phyloP scores from a whole-genome alignment of 1,139 yeast species.

The Debaryomyces sp. region DNA sequence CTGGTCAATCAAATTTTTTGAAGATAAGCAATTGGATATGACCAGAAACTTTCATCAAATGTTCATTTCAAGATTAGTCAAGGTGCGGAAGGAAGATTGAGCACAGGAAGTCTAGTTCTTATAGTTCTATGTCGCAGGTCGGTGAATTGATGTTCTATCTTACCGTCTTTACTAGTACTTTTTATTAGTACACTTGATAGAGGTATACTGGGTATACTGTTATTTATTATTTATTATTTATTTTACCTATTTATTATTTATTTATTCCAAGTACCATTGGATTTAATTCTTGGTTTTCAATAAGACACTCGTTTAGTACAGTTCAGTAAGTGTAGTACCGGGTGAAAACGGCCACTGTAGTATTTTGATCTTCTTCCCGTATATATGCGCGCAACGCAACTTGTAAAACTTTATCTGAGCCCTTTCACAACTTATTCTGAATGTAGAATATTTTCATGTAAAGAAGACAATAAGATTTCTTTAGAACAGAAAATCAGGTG shows the following conservation, averaged over 20 bases:
- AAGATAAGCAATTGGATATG: conserved; percentile 1
- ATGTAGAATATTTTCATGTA: conserved; percentile 1
- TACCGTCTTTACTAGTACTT: neutral
- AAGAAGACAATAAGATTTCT: neutral
- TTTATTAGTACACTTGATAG: conserved; percentile 2
- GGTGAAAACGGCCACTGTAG: neutral
- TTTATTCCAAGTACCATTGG: neutral
- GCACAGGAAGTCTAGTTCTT: neutral
- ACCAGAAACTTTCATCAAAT: conserved; percentile 5
- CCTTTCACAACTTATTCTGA: neutral
- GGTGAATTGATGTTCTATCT: neutral
- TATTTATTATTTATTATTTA: conserved; percentile 5
- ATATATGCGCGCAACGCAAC: neutral
- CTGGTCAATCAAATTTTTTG: conserved; percentile 7
- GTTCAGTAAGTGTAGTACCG: neutral
- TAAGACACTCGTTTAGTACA: neutral
- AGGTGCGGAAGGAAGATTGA: conserved; percentile 9
- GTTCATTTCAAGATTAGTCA: conserved; percentile 7
- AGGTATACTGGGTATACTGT: conserved; percentile 5
- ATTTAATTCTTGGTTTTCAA: neutral
- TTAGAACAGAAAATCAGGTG: neutral
- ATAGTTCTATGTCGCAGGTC: neutral
- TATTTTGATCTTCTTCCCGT: neutral
- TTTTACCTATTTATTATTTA: neutral
- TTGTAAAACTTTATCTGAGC: neutral